Conservation (phyloP, 148 eudicot genomes). For the Chenopodium album region DNA sequence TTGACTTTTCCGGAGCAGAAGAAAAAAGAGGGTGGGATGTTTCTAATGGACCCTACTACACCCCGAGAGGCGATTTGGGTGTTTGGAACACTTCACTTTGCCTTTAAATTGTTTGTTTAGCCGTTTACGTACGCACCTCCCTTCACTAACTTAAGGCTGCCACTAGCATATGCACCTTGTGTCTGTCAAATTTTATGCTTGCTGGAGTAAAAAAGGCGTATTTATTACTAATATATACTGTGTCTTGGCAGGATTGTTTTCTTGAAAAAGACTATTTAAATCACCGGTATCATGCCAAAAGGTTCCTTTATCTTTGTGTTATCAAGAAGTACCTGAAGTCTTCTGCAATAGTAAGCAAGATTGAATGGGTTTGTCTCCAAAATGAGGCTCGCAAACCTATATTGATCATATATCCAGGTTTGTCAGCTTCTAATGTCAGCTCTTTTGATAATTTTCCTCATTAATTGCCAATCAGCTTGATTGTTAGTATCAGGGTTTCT, state of each 20-base stretch:
- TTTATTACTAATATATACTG: neutral
- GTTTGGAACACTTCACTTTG: too few relatives aligned
- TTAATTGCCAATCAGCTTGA: neutral
- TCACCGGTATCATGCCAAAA: slow-evolving; percentile 91
- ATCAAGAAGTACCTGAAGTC: slow-evolving; percentile 68
- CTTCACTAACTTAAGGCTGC: too few relatives aligned
- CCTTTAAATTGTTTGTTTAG: too few relatives aligned
- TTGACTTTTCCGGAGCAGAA: too few relatives aligned
- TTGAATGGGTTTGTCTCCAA: slow-evolving; percentile 72
- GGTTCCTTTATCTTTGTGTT: slow-evolving; percentile 80
- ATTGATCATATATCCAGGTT: slow-evolving; percentile 74
- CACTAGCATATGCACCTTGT: neutral
- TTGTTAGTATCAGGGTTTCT: neutral
- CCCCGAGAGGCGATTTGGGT: too few relatives aligned
- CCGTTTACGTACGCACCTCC: too few relatives aligned
- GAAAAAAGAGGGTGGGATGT: too few relatives aligned
- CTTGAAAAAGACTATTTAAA: slow-evolving; percentile 90
- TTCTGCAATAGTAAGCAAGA: slow-evolving; percentile 46
- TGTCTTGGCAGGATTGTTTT: slow-evolving; percentile 70
- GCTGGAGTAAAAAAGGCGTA: neutral
- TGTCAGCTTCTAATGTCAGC: neutral
- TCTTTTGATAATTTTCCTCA: neutral
- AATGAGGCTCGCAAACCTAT: slow-evolving; percentile 94
- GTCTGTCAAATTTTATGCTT: neutral
- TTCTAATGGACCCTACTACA: too few relatives aligned